Base-by-base conservation (phyloP, 345 rosid species). In the Limnanthes douglasii region DNA sequence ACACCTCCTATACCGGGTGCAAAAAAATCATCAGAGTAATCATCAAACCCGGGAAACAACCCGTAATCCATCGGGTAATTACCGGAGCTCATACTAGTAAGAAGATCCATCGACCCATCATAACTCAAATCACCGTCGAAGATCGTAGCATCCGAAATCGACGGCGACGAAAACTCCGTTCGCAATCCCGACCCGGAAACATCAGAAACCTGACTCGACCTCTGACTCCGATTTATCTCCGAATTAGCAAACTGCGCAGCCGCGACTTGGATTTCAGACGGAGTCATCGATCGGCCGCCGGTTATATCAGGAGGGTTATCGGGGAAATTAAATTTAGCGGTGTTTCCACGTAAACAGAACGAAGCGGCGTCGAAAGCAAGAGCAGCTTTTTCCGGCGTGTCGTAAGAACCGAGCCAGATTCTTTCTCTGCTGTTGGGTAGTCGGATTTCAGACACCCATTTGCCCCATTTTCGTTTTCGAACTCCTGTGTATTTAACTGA, bases 351-450 rank as follows among this genome's bases (percentile, higher is more conserved):
- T 0, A 85, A 39, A 12, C 93, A 80, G 28, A 47, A 80, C 10
- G 65, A 48, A 4, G 94, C 97, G 0, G 94, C 97, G 18, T 86
- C 97, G 28, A 86, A 86, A 4, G 97, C 97, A 57, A 86, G 77
- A 4, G 97, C 97, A 0, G 97, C 97, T 44, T 86, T 86, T 50
- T 66, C 75, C 0, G 94, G 57, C 1, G 75, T 35, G 37, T 82
- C 82, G 15, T 56, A 75, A 0, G 97, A 86, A 6, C 97, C 97
- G 7, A 86, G 40, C 97, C 97, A 86, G 21, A 86, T 86, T 8
- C 97, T 60, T 12, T 81, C 88, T 1, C 97, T 68, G 64, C 94
- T 73, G 37, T 86, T 78, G 0, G 97, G 97, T 1, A 86, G 84
- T 50, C 97, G 61, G 31, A 86, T 75, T 54, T 86, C 97, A 0